phyloP scores from a whole-genome alignment of 2,329 filamentous ascomycete species.

The Xylariomycetidae sp. region DNA sequence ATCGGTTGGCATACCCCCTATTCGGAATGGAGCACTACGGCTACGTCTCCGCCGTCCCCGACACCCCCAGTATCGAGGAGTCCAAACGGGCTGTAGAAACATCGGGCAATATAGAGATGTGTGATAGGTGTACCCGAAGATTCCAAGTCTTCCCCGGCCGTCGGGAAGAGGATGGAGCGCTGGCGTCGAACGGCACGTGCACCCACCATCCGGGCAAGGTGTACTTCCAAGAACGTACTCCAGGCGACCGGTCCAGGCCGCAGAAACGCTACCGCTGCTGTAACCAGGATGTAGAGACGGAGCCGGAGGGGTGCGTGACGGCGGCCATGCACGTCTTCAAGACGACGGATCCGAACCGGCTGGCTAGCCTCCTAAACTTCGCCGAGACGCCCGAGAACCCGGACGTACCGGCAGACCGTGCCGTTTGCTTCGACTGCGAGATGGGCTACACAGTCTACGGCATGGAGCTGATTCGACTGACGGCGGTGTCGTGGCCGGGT shows the following conservation, averaged over 20 bases:
- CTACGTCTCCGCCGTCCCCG: conserved; percentile 69
- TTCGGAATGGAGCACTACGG: conserved; percentile 61
- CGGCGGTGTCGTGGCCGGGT: conserved; percentile 80
- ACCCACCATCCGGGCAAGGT: conserved; percentile 74
- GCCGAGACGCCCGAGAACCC: conserved; percentile 67
- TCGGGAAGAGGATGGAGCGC: conserved; percentile 67
- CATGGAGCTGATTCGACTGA: conserved; percentile 84
- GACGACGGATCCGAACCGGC: conserved; percentile 65
- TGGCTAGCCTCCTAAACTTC: conserved; percentile 78
- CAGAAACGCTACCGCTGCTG: conserved; percentile 75
- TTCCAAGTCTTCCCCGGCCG: conserved; percentile 92
- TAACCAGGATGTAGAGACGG: conserved; percentile 64
- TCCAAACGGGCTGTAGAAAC: conserved; percentile 62
- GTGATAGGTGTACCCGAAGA: conserved; percentile 77
- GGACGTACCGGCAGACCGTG: conserved; percentile 45
- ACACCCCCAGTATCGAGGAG: conserved; percentile 58
- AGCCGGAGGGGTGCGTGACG: conserved; percentile 64
- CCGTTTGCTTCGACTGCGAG: conserved; percentile 89
- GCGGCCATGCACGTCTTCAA: conserved; percentile 82
- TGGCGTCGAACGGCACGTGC: conserved; percentile 74
- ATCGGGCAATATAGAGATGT: conserved; percentile 76
- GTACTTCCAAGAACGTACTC: conserved; percentile 52
- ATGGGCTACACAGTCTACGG: conserved; percentile 94
- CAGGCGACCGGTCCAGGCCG: conserved; percentile 51
- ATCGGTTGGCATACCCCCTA: conserved; percentile 60